Evolutionary conservation across 2,329 filamentous ascomycete genomes (phyloP), one percentile per base, ranked within the genome.

Genomic region (Basipetospora chlamydospora): DNA sequence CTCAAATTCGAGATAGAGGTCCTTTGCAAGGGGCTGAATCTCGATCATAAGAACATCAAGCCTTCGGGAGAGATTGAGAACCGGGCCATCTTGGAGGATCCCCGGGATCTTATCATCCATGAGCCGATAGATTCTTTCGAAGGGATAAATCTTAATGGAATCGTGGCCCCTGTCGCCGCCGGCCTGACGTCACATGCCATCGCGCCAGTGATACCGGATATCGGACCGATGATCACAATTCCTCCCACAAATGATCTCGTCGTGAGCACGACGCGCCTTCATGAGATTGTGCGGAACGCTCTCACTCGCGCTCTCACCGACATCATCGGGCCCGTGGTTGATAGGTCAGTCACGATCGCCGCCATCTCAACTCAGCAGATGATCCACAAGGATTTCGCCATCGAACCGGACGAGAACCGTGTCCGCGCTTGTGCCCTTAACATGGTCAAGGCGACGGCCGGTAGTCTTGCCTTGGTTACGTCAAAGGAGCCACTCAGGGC

Each of bases 1-100:
- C 77, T 94, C 35, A 98, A 96, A 49, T 98, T 98, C 48, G 90
- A 98, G 56, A 96, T 98, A 40, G 90, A 98, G 57, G 87, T 98
- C 18, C 69, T 98, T 17, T 98, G 87, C 64, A 92, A 92, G 53
- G 87, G 87, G 10, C 64, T 98, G 12, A 80, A 79, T 38, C 66
- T 96, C n/a, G 86, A 96, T 43, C 81, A 94, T 57, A 94, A 92
- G 59, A 79, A 73, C 41, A 86, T 96, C 43, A 81, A 92, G 47
- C 84, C 88, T 1, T 84, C 87, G 0, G 77, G 80, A 16, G 79
- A 87, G 50, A 90, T 98, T 39, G 71, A 87, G 42, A 83, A 86
- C 46, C 74, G 86, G 28, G 70, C 71, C 9, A 64, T 67, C 7
- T 64, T 77, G 13, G 78, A 80, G 32, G 75, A 79, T 31, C 60